A percentile compares a stretch with the other conserved stretches of the same genome.
These are phyloP conservation scores for Cochlearia excelsa DNA, from an alignment of 345 rosid genomes.

Conservation along the genomic window DNA sequence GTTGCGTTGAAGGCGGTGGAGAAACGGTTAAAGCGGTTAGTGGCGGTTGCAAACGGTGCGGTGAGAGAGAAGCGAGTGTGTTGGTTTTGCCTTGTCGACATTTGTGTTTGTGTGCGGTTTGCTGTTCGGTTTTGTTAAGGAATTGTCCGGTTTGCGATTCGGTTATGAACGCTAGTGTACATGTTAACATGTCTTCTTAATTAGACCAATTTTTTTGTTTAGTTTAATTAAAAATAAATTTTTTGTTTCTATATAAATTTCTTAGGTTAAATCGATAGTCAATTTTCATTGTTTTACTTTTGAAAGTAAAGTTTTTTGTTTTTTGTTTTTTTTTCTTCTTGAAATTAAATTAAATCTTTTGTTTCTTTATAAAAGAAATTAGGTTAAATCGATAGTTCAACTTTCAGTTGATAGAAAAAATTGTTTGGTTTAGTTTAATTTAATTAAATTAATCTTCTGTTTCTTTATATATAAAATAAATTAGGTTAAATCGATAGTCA, in stretches of 20 bases:
- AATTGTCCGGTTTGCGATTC: conserved; percentile 48
- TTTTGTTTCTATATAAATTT: background rate
- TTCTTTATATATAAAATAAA: too few relatives aligned
- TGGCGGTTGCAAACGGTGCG: conserved; percentile 48
- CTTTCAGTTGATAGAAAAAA: too few relatives aligned
- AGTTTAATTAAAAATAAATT: background rate
- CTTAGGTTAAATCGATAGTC: background rate
- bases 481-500: too few relatives aligned
- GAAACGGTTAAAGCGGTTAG: conserved; percentile 12
- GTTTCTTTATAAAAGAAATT: too few relatives aligned
- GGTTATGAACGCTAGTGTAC: conserved; percentile 50
- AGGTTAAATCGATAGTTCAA: too few relatives aligned
- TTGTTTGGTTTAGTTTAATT: too few relatives aligned
- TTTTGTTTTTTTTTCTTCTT: too few relatives aligned
- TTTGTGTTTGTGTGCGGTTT: conserved; percentile 61
- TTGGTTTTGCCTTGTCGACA: conserved; percentile 78
- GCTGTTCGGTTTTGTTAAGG: conserved; percentile 49
- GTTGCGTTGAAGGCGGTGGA: conserved; percentile 41
- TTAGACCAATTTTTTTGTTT: background rate
- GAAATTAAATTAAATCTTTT: too few relatives aligned
- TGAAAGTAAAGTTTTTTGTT: conserved; percentile 6
- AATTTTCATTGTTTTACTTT: background rate
- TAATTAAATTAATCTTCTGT: too few relatives aligned
- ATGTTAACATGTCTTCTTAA: conserved; percentile 50
- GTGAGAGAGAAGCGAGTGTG: conserved; percentile 61